Evolutionary conservation across 2,329 filamentous ascomycete species (phyloP), one percentile per base, ranked within the genome.

Genomic region (Botrytis squamosa): DNA sequence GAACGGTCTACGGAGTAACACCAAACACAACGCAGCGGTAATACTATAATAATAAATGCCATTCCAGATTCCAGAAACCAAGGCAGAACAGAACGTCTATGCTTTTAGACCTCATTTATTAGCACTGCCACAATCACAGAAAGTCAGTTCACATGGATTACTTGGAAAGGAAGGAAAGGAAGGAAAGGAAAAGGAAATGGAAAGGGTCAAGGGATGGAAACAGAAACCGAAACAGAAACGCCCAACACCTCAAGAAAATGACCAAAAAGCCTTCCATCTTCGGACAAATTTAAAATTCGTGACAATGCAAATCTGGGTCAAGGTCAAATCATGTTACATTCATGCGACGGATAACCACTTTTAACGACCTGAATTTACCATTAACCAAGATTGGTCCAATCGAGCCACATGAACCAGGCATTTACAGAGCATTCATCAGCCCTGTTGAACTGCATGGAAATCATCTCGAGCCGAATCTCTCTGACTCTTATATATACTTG

Each of bases 261-360:
- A 66, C 64, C 29, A 38, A 38, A 46, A 38, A 38, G 44, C 64
- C 40, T 64, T 67, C 44, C 64, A 38, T 16, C 29, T n/a, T 33
- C 18, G 64, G 29, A 46, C 12, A 36, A 67, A 12, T 36, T n/a
- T 18, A n/a, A 18, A 67, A 33, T n/a, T 46, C 20, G 46, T 36
- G 44, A 70, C 33, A 36, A 70, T 57, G 68, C 33, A 36, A 70
- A 46, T 67, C 44, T 57, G 59, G 60, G 42, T 25, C 70, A 67
- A 44, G 52, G 42, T 33, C 20, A 44, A 44, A 63, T 71, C 68
- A 38, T 73, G 72, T 73, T 73, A 63, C 59, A 63, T 62, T 70
- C 55, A 62, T 62, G 64, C 52, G 33, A 73, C 42, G 40, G 33
- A n/a, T 42, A 63, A 63, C 44, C 55, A 46, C 64, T 42, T 33